Conservation (phyloP, 306 rosid species). For the Cucurbita moschata region DNA sequence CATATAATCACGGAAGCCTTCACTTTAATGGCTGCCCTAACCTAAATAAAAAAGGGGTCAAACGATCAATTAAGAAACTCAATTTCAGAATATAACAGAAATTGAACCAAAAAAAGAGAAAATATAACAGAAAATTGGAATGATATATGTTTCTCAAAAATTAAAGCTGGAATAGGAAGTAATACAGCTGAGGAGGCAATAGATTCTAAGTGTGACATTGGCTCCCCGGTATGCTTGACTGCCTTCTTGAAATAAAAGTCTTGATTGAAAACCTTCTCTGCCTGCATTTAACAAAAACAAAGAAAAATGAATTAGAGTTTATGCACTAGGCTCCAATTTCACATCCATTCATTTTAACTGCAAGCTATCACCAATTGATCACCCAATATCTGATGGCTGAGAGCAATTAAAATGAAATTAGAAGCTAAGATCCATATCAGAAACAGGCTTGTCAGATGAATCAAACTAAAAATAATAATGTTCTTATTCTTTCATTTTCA, state of each 20-base stretch:
- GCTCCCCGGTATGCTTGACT: slow-evolving; percentile 69
- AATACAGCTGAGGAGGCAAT: slow-evolving; percentile 90
- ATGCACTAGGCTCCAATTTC: not conserved
- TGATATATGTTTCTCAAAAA: not conserved
- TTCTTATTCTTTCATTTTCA: not conserved
- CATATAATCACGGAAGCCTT: slow-evolving; percentile 88
- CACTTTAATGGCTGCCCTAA: slow-evolving; percentile 97
- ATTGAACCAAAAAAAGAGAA: not conserved
- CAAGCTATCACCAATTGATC: not conserved
- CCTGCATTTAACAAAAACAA: slow-evolving; percentile 32
- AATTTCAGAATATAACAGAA: not conserved
- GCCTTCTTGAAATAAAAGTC: slow-evolving; percentile 73
- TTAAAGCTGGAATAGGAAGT: not conserved
- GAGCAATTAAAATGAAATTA: not conserved
- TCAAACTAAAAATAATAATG: not conserved
- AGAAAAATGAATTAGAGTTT: not conserved
- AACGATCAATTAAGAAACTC: not conserved
- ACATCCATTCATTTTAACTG: not conserved
- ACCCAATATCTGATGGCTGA: not conserved
- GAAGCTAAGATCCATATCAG: not conserved
- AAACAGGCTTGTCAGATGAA: not conserved
- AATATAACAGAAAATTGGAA: not conserved
- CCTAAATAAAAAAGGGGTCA: slow-evolving; percentile 31
- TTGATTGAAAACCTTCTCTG: slow-evolving; percentile 94
- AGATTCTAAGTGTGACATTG: slow-evolving; percentile 91